Evolutionary conservation across 257 asterid species (phyloP), one percentile per base, ranked within the genome.

Genomic region (Solanum boliviense): DNA sequence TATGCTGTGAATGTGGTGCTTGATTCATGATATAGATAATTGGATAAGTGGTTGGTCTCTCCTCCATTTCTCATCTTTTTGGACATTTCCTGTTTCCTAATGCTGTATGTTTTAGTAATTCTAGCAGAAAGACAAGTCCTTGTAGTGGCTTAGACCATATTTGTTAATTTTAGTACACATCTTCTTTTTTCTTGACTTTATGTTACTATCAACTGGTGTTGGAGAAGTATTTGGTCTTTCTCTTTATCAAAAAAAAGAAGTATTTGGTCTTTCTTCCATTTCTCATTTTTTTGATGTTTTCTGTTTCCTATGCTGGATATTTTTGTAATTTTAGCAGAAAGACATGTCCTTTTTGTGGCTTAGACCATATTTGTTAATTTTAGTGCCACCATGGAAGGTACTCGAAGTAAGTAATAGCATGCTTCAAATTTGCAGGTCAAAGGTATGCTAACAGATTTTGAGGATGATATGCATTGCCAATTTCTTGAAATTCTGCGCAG

Each of bases 391-490:
- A 29, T 82, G 31, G 29, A 31, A 82, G 86, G 41, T 18, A 48
- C 70, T 82, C 9, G 27, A 81, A 82, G 70, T 81, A 48, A 82
- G 23, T 82, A 29, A 82, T 82, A 48, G 20, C 68, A 48, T 82
- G 41, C 21, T 86, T 84, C 86, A 82, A 25, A 78, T 91, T 90
- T 92, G 84, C 94, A 97, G 99, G 99, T 97, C 86, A 94, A 93
- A 82, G 95, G 95, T 87, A 93, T 96, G 99, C 92, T 96, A 41
- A 91, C 96, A 87, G 99, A 97, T 93, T 97, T 92, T 88, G 98
- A 94, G 87, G 96, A 96, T 89, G 98, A 95, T 86, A 96, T 96
- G 99, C 99, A 96, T 88, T 96, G 99, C 91, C 99, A 97, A 74
- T 97, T 96, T 92, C 93, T 96, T 91, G 99, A 97, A 92, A 93